These are phyloP conservation scores for Pyrenula massariospora DNA, from an alignment of 495 filamentous ascomycete genomes.

Conservation along the genomic window DNA sequence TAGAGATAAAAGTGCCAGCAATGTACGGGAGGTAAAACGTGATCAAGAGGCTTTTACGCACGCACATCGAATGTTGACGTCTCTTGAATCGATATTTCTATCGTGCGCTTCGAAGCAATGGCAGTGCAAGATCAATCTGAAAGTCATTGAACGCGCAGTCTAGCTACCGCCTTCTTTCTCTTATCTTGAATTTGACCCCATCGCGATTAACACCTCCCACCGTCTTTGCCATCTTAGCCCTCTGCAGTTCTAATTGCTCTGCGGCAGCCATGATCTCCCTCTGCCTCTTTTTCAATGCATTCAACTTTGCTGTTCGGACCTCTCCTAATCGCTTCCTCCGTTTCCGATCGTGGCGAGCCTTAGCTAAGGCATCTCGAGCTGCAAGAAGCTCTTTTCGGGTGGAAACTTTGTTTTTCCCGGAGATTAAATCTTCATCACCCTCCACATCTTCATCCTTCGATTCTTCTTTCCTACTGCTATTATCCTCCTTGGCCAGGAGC, in stretches of 20 bases:
- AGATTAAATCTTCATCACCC: constrained; percentile 9
- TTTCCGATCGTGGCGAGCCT: constrained; percentile 31
- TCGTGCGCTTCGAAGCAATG: too few species aligned
- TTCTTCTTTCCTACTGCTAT: constrained; percentile 1
- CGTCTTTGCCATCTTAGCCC: constrained; percentile 70
- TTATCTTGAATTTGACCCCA: constrained; percentile 72
- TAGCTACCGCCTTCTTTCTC: constrained; percentile 62
- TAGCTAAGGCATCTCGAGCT: constrained; percentile 26
- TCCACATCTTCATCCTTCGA: constrained; percentile 14
- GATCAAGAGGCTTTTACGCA: too few species aligned
- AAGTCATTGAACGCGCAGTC: neutral
- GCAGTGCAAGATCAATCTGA: too few species aligned
- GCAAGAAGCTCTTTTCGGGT: constrained; percentile 27
- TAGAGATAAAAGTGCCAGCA: too few species aligned
- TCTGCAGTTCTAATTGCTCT: constrained; percentile 63
- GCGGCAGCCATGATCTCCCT: constrained; percentile 61
- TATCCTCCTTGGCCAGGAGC: constrained; percentile 7
- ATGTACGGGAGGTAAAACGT: too few species aligned
- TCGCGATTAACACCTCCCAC: constrained; percentile 69
- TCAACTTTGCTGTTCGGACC: constrained; percentile 42
- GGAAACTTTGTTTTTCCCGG: constrained; percentile 12
- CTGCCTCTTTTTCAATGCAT: constrained; percentile 55
- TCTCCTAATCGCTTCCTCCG: constrained; percentile 36
- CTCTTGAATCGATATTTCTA: too few species aligned
- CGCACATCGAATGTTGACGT: too few species aligned